Evolutionary conservation across 1,139 yeast species (phyloP).

Genomic region (Nakaseomyces nivariensis): DNA sequence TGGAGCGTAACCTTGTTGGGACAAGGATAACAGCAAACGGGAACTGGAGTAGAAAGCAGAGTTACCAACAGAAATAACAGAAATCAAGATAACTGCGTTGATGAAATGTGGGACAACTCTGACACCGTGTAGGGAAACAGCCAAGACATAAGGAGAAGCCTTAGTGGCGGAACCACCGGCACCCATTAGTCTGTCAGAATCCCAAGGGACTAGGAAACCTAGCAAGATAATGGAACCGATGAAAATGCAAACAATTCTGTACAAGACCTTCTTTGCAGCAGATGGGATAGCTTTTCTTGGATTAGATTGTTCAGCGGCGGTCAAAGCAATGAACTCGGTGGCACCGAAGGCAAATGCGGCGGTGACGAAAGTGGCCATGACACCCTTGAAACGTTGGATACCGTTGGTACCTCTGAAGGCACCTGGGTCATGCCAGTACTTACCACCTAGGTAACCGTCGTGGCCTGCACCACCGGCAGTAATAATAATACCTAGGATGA

Average conservation of each 20-base stretch:
- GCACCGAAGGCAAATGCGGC: conserved; percentile 88
- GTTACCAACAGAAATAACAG: conserved; percentile 42
- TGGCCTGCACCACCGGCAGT: conserved; percentile 61
- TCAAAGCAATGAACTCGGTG: conserved; percentile 72
- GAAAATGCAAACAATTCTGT: conserved; percentile 60
- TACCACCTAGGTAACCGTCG: conserved; percentile 53
- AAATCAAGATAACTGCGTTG: conserved; percentile 41
- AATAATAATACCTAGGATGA: conserved; percentile 51
- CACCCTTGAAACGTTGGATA: conserved; percentile 53
- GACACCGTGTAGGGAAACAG: conserved; percentile 59
- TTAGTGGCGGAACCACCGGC: conserved; percentile 36
- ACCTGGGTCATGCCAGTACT: conserved; percentile 54
- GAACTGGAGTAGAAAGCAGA: conserved; percentile 51
- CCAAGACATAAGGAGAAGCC: conserved; percentile 71
- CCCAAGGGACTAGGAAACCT: conserved; percentile 61
- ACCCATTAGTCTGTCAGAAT: conserved; percentile 40
- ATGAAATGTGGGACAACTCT: conserved; percentile 39
- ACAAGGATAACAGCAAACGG: conserved; percentile 48
- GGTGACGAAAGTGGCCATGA: conserved; percentile 69
- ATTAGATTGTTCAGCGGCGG: conserved; percentile 81
- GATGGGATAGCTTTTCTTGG: conserved; percentile 66
- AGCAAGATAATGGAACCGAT: conserved; percentile 50
- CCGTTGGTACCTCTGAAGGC: conserved; percentile 34
- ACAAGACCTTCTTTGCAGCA: conserved; percentile 67
- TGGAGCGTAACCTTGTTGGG: conserved; percentile 52